Evolutionary conservation across 108 stramenopile species (phyloP).

Genomic region (Nitzschia sp.): DNA sequence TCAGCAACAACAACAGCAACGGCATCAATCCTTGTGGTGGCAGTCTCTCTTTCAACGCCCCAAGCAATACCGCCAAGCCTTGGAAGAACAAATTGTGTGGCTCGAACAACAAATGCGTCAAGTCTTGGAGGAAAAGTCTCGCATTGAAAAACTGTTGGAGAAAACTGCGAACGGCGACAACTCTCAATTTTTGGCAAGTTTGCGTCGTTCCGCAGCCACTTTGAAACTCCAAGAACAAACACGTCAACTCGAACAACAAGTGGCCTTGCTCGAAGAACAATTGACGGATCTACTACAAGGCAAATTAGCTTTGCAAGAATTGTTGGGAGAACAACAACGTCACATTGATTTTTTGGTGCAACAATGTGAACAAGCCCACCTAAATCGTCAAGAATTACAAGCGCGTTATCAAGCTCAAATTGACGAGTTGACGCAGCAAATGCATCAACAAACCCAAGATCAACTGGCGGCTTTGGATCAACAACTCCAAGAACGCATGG

Average conservation of each 20-base stretch:
- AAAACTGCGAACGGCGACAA: not conserved
- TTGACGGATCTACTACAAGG: not conserved
- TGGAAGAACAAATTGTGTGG: conserved; percentile 29
- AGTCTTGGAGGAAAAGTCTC: conserved; percentile 15
- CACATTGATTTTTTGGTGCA: conserved; percentile 1
- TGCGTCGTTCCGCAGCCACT: not conserved
- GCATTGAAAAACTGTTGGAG: not conserved
- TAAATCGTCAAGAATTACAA: not conserved
- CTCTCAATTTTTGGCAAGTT: not conserved
- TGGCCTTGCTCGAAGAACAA: conserved; percentile 7
- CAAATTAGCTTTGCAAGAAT: conserved; percentile 13
- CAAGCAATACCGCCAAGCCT: conserved; percentile 13
- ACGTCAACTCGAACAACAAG: not conserved
- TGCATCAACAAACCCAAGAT: conserved; percentile 3
- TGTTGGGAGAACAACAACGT: conserved; percentile 15
- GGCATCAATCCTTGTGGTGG: not conserved
- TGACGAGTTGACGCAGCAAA: conserved; percentile 3
- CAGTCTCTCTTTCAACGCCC: not conserved
- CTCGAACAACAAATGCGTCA: conserved; percentile 31
- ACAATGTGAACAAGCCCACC: not conserved
- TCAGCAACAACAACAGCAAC: too few relatives aligned
- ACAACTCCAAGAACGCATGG: conserved; percentile 3
- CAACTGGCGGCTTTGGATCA: not conserved
- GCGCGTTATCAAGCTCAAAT: not conserved
- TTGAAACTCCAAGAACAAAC: conserved; percentile 4